phyloP scores from a whole-genome alignment of 345 rosid species.

The Populus davidiana region DNA sequence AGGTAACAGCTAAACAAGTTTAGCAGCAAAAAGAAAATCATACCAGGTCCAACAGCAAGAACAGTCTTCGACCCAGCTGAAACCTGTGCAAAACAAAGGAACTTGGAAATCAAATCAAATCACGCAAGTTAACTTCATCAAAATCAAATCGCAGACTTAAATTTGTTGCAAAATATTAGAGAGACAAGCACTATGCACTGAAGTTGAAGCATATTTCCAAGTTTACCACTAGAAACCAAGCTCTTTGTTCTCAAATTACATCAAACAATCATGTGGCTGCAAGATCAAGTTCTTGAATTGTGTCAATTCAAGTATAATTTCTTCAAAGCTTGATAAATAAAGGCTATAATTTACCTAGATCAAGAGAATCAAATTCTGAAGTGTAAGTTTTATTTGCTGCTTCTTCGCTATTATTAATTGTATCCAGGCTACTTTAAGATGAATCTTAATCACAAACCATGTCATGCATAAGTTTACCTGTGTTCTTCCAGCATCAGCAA shows the following conservation, averaged over 20 bases:
- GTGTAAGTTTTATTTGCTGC: background rate
- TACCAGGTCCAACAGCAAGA: conserved; percentile 88
- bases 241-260: too few species aligned
- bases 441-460: background rate
- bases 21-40: conserved; percentile 7
- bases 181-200: too few species aligned
- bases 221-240: too few species aligned
- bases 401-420: background rate
- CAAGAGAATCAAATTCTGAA: too few species aligned
- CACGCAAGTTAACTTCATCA: background rate
- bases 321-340: background rate
- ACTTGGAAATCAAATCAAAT: background rate
- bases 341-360: background rate
- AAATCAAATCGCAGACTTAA: background rate
- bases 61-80: conserved; percentile 88
- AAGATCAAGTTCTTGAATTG: background rate
- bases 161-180: background rate
- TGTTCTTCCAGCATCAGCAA: conserved; percentile 96
- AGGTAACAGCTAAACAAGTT: background rate
- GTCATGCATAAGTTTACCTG: conserved; percentile 41
- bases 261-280: too few species aligned
- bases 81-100: conserved; percentile 40
- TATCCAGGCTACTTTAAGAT: background rate
- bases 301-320: too few species aligned
- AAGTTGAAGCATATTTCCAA: too few species aligned